These are phyloP conservation scores for Lentinula guzmanii DNA, from an alignment of 768 basidiomycete species.

Conservation along the genomic window DNA sequence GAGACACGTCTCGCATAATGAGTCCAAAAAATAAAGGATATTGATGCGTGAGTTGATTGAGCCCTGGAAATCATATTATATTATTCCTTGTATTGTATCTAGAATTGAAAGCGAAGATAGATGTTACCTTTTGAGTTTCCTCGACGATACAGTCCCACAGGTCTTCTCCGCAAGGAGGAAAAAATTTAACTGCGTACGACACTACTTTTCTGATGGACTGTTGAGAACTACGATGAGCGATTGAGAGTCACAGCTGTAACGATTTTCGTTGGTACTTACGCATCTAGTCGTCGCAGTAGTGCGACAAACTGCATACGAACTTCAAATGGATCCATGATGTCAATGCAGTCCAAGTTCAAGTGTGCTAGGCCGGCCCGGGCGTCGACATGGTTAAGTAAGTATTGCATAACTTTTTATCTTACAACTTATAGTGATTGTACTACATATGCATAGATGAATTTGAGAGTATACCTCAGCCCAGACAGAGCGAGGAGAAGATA, in stretches of 20 bases:
- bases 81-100: not conserved
- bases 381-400: too few relatives aligned
- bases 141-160: constrained; percentile 92
- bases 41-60: constrained; percentile 91
- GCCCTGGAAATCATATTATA: constrained; percentile 31
- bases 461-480: too few relatives aligned
- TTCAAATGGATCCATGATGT: constrained; percentile 60
- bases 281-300: constrained; percentile 57
- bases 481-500: too few relatives aligned
- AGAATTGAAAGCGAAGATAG: not conserved
- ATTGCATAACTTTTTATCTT: too few relatives aligned
- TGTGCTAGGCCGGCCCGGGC: too few relatives aligned
- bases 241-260: constrained; percentile 12
- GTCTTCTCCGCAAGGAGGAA: constrained; percentile 81
- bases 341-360: too few relatives aligned
- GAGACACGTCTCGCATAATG: constrained; percentile 74
- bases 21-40: constrained; percentile 86
- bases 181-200: constrained; percentile 79
- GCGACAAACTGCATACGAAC: constrained; percentile 69
- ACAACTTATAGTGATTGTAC: too few relatives aligned
- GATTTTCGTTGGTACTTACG: constrained; percentile 35
- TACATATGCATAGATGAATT: too few relatives aligned
- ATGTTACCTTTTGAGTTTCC: constrained; percentile 76
- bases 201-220: constrained; percentile 88
- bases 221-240: constrained; percentile 52